These are phyloP conservation scores for Acanthamoeba royreba DNA, from an alignment of 208 protist species.

Conservation along the genomic window DNA sequence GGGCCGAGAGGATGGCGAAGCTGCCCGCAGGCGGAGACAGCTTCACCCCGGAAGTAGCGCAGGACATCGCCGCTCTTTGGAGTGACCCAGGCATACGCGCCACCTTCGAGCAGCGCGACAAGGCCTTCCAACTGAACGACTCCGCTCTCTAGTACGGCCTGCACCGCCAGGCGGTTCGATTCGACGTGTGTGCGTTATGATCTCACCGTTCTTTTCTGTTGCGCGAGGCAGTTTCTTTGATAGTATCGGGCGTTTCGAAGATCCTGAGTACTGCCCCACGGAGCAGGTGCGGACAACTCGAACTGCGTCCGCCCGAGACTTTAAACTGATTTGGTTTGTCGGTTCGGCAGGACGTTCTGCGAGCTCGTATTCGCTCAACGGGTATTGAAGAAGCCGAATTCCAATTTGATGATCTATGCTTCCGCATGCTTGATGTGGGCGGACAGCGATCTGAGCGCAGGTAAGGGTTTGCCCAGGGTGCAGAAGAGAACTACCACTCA, in stretches of 20 bases:
- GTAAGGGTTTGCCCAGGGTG: not conserved
- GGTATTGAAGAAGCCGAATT: constrained; percentile 87
- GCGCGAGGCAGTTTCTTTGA: constrained; percentile 81
- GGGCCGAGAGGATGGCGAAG: constrained; percentile 5
- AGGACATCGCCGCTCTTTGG: constrained; percentile 68
- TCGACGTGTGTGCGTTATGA: too few relatives aligned
- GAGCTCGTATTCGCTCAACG: constrained; percentile 82
- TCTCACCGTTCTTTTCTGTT: too few relatives aligned
- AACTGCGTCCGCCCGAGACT: not conserved
- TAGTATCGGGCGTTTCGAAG: constrained; percentile 67
- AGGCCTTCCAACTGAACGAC: constrained; percentile 75
- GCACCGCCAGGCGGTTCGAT: too few relatives aligned
- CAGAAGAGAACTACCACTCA: too few relatives aligned
- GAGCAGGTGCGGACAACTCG: too few relatives aligned
- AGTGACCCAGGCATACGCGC: constrained; percentile 63
- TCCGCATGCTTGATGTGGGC: constrained; percentile 82
- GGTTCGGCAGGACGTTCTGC: constrained; percentile 79
- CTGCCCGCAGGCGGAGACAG: not conserved
- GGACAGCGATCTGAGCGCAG: constrained; percentile 83
- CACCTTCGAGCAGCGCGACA: constrained; percentile 56
- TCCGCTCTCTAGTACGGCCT: constrained; percentile 72
- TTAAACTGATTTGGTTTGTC: not conserved
- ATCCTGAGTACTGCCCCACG: constrained; percentile 74
- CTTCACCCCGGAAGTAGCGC: constrained; percentile 26
- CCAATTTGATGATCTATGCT: constrained; percentile 62